Conservation (phyloP, 257 asterid species). For the Solanum etuberosum region DNA sequence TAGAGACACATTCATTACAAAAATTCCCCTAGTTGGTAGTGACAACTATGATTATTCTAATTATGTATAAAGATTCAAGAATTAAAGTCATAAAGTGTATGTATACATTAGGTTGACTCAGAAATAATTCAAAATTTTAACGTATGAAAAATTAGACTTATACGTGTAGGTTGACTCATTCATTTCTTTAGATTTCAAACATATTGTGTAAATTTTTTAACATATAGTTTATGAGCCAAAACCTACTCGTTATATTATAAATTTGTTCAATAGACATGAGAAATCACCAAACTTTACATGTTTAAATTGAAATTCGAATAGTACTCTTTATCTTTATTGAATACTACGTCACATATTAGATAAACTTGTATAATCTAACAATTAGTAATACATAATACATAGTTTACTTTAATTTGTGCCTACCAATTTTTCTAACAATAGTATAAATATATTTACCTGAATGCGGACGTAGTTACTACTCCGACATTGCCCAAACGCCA, state of each 20-base stretch:
- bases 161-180: background rate
- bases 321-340: background rate
- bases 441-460: constrained; percentile 25
- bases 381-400: background rate
- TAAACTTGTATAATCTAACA: background rate
- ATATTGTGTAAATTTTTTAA: background rate
- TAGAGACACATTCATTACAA: constrained; percentile 6
- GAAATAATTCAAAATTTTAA: too few species aligned
- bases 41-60: constrained; percentile 2
- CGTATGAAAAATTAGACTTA: background rate
- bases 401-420: background rate
- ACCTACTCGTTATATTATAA: background rate
- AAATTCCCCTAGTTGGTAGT: background rate
- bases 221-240: background rate
- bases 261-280: background rate
- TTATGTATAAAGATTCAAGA: background rate
- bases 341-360: background rate
- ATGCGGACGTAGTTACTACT: constrained; percentile 51
- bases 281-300: background rate
- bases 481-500: constrained; percentile 56
- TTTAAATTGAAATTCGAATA: background rate
- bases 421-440: background rate
- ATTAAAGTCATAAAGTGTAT: background rate
- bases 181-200: background rate
- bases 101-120: background rate